Percentiles rank a stretch among this genome's conserved stretches.
Conservation (phyloP, 257 asterid genomes). For the Solanum neorickii region DNA sequence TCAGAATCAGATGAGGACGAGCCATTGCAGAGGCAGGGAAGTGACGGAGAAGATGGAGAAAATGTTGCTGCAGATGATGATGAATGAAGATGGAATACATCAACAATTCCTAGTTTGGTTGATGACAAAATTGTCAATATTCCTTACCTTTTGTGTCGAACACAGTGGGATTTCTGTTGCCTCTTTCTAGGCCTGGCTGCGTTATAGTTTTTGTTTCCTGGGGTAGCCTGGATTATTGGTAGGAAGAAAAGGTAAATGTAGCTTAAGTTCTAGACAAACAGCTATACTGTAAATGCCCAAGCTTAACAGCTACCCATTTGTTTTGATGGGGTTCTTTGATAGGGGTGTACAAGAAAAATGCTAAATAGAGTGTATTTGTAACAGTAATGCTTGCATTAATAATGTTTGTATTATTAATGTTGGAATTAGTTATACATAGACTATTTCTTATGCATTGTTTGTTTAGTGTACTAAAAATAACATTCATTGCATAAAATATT, state of each 20-base stretch:
- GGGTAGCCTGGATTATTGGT: neutral
- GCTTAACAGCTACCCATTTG: neutral
- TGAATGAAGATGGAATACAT: conserved; percentile 7
- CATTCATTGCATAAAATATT: neutral
- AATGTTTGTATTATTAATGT: neutral
- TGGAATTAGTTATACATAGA: no score
- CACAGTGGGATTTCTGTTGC: neutral
- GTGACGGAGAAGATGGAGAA: conserved; percentile 34
- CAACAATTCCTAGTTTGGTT: neutral
- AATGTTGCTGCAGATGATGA: conserved; percentile 30
- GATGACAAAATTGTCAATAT: neutral
- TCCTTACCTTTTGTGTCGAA: neutral
- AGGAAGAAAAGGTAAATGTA: neutral
- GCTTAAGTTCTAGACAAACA: neutral
- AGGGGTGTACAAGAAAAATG: neutral
- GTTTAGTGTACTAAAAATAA: neutral
- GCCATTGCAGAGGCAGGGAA: conserved; percentile 34
- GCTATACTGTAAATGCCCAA: neutral
- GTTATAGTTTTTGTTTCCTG: neutral
- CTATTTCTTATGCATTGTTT: neutral
- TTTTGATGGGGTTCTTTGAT: neutral
- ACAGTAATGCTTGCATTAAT: neutral
- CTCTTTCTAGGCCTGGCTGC: neutral
- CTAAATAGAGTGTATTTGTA: neutral
- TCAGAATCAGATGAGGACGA: conserved; percentile 87